Evolutionary conservation across 768 basidiomycete species (phyloP), one percentile per base, ranked within the genome.

Genomic region (Boletus rubropictus): DNA sequence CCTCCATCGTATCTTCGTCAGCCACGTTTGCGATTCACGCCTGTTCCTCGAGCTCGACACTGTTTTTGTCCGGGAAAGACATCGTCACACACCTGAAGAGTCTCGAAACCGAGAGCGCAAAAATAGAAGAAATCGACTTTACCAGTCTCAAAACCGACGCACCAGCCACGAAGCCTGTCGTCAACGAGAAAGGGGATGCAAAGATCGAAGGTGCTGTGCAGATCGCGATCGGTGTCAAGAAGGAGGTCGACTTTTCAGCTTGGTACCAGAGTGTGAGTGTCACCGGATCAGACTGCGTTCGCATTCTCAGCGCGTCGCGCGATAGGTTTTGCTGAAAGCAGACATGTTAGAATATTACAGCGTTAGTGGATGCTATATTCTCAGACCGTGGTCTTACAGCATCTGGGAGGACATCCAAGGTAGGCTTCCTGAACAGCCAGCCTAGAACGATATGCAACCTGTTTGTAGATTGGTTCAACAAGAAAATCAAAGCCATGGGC

Each of bases 291-390:
- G 25, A 4, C 21, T 22, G 9, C n/a, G 24, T 35, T 46, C 27
- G 31, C 48, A 20, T 58, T 42, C 48, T 49, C 34, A 50, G 11
- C 22, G 39, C 17, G 4, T 36, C 12, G 39, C 64, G 59, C 62
- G 18, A 17, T 48, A 95, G 92, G 93, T 96, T n/a, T 74, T 99
- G 52, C 73, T 97, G 69, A 97, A 97, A 74, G 87, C 93, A 5
- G 94, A 99, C 55, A 99, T 99, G 96, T 69, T 99, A 44, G 96
- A 99, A 60, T 99, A 98, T 70, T 98, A 99, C 73, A 94, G 82
- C 67, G 92, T 99, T 65, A 93, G 90, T 51, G 96, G 96, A 14
- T 99, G 96, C 64, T 99, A 99, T 70, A 96, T 98, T 66, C 83
- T 99, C 49, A 92, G 89, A 63, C 96, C 96, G 1, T 94, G 92